Evolutionary conservation across 73 alveolate species (phyloP), one percentile per base, ranked within the genome.

Genomic region (Uronychia binucleata): DNA sequence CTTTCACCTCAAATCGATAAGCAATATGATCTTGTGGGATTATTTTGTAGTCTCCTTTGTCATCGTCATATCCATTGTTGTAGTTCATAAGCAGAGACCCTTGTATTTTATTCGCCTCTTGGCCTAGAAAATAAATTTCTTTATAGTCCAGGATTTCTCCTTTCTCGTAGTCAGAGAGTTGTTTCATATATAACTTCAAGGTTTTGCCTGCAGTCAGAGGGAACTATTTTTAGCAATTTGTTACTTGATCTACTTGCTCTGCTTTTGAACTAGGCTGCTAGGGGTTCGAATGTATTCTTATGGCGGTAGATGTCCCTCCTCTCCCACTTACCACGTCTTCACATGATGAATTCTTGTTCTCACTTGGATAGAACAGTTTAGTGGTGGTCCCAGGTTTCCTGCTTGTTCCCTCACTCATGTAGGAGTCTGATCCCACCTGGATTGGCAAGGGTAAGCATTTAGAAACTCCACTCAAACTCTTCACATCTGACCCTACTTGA

Each of bases 1-100:
- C 87, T 26, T 93, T 32, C 67, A 97, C 86, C 85, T 98, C 99
- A 93, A 95, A 98, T 90, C 99, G 77, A 83, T 95, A 98, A 67
- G 93, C 90, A 35, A 98, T 93, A 88, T 98, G 99, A 81, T 97
- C 98, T 59, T 98, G 97, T 33, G 77, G 81, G 34, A 88, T 92
- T 32, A 85, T 84, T 35, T 85, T 83, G 79, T 98, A 98, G 79
- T 98, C 98, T 30, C 99, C 99, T 79, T 96, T 93, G 60, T 92
- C 95, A 75, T 91, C 95, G 83, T 97, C 98, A 92, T 86, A 87
- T 5, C 90, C 92, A 28, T 34, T 31, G 59, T 94, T 91, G 81
- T 84, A 58, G 1, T 79, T 26, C 29, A 92, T 30, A 32, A 60
- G 83, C 28, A 82, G 83, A 13, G 90, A 30, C 0, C 91, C 92